Evolutionary conservation across 257 asterid genomes (phyloP).

Genomic region (Prunella vulgaris): DNA sequence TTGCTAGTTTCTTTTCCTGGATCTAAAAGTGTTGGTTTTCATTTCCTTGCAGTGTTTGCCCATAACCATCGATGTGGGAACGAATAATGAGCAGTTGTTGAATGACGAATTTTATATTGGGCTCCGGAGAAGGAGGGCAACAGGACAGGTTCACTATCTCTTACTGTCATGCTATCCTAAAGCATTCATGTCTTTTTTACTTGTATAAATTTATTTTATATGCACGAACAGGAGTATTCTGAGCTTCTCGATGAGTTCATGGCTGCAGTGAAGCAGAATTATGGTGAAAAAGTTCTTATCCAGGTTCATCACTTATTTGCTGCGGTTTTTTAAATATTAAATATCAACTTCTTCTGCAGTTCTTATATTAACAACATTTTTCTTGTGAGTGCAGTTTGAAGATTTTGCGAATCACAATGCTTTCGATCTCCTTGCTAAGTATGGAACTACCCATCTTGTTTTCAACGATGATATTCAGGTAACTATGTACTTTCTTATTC

Average conservation of each 20-base stretch:
- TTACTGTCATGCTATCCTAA: not conserved
- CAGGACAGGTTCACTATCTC: conserved; percentile 63
- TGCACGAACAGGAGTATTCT: conserved; percentile 64
- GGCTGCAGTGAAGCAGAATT: conserved; percentile 84
- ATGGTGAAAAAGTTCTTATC: conserved; percentile 90
- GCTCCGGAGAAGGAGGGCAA: conserved; percentile 84
- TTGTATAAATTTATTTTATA: conserved; percentile 3
- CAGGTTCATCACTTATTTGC: conserved; percentile 42
- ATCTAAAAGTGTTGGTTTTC: not conserved
- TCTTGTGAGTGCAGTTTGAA: conserved; percentile 60
- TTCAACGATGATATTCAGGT: conserved; percentile 98
- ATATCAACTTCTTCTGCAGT: not conserved
- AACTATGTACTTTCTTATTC: not conserved
- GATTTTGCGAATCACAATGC: conserved; percentile 98
- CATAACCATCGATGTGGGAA: conserved; percentile 89
- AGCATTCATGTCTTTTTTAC: not conserved
- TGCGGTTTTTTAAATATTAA: not conserved
- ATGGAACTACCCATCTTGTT: conserved; percentile 79
- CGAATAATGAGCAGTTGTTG: conserved; percentile 72
- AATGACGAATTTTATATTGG: conserved; percentile 93
- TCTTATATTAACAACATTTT: conserved; percentile 17
- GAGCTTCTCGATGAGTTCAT: conserved; percentile 84
- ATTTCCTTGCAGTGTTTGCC: conserved; percentile 69
- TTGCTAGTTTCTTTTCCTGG: conserved; percentile 8
- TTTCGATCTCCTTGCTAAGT: conserved; percentile 90